Conservation (phyloP, 768 basidiomycete species). For the Tubosaeta brunneosetosa region DNA sequence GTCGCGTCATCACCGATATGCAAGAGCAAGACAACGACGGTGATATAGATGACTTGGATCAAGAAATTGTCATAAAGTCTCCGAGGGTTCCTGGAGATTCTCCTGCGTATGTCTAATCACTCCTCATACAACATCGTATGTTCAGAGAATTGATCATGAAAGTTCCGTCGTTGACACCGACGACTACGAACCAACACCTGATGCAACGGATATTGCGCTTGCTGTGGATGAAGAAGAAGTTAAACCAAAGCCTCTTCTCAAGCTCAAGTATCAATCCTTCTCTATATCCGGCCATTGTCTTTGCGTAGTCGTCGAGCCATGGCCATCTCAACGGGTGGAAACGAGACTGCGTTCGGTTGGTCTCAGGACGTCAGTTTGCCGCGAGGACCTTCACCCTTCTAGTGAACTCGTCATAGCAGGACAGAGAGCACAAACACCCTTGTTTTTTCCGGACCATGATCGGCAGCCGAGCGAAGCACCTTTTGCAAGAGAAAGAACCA, state of each 20-base stretch:
- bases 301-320: conserved; percentile 81
- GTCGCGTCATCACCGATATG: conserved; percentile 21
- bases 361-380: conserved; percentile 23
- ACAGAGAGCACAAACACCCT: conserved; percentile 52
- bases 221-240: conserved; percentile 56
- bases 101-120: conserved; percentile 1
- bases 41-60: conserved; percentile 1
- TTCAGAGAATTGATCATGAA: neutral
- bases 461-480: conserved; percentile 38
- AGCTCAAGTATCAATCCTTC: conserved; percentile 68
- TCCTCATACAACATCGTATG: neutral
- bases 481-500: conserved; percentile 19
- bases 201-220: conserved; percentile 31
- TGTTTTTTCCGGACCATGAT: conserved; percentile 69
- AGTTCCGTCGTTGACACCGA: neutral
- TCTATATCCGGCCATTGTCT: conserved; percentile 67
- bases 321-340: conserved; percentile 47
- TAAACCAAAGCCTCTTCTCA: conserved; percentile 68
- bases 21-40: conserved; percentile 26
- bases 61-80: conserved; percentile 18
- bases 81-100: neutral
- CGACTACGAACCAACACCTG: conserved; percentile 1
- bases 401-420: conserved; percentile 10
- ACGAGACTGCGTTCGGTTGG: conserved; percentile 31
- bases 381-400: conserved; percentile 14